Base-by-base conservation (phyloP, 164 flowering plant genomes). In the Saururus chinensis region DNA sequence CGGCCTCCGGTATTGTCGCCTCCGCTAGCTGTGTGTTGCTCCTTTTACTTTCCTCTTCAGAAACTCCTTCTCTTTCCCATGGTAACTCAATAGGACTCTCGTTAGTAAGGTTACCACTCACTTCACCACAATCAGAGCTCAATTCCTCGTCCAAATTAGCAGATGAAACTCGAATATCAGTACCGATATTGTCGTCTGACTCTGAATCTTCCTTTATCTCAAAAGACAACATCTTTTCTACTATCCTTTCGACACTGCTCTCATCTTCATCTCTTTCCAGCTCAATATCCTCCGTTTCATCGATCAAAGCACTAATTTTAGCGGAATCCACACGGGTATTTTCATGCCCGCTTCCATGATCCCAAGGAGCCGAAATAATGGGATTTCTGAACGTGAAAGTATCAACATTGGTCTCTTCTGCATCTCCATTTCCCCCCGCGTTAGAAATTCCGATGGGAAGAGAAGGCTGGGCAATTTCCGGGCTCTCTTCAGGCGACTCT, bases 11-110 rank as follows among this genome's bases (percentile, higher is more conserved):
- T 55, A 95, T 64, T 53, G 53, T 66, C 60, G 60, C 79, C 82
- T 90, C 96, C 0, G 96, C 96, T 72, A 80, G 53, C 40, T 60
- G 70, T 0, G 84, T 77, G 25, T 82, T 85, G 61, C 77, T 82
- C 70, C 65, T 80, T 57, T 71, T 57, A 53, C 64, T 77, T 9
- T 60, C 73, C 19, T 51, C 68, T 14, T 58, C 71, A 19, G 25
- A 59, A 53, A 30, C 65, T 17, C 30, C 66, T 40, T 62, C 73
- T 41, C 64, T 64, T 72, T 72, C 74, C 88, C 87, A 84, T 7
- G 87, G 86, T 35, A 83, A 57, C 61, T 35, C 64, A 69, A 49
- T 61, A 24, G 75, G 4, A 40, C 6, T 52, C 23, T 16, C 17
- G 54, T 30, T 24, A 25, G 22, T 30, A 37, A 53, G 21, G n/a